These are phyloP conservation scores for Sanguinoderma infundibulare DNA, from an alignment of 1,284 basidiomycete genomes.

Conservation along the genomic window DNA sequence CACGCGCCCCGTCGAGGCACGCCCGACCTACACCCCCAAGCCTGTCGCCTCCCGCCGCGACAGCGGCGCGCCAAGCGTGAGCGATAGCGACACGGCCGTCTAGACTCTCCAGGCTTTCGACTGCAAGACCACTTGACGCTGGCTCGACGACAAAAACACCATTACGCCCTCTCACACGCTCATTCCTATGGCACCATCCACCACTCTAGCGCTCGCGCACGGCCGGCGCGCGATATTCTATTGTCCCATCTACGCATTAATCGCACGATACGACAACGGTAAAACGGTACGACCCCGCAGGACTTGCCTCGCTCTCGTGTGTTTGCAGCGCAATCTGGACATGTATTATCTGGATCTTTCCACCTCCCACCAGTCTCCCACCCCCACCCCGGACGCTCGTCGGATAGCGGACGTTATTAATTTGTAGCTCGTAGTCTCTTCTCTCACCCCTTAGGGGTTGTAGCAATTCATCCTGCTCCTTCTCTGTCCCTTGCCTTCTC, in stretches of 20 bases:
- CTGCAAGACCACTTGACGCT: background rate
- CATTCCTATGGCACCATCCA: background rate
- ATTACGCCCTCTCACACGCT: background rate
- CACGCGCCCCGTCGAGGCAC: conserved; percentile 58
- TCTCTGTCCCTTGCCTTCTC: no score
- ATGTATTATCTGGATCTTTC: conserved; percentile 14
- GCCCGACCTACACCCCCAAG: conserved; percentile 53
- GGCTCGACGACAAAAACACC: background rate
- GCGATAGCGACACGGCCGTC: conserved; percentile 19
- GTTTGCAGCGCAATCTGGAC: conserved; percentile 7
- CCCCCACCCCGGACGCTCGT: no score
- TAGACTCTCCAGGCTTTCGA: conserved; percentile 4
- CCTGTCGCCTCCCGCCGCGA: conserved; percentile 14
- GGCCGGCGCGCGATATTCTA: conserved; percentile 2
- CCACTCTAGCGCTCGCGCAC: background rate
- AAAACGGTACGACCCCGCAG: conserved; percentile 18
- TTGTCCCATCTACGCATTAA: background rate
- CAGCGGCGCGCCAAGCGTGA: conserved; percentile 14
- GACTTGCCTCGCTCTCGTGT: conserved; percentile 14
- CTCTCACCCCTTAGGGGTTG: background rate
- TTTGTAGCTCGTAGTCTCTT: conserved; percentile 23
- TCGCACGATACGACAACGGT: conserved; percentile 16
- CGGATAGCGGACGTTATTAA: conserved; percentile 4
- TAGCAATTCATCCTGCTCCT: background rate
- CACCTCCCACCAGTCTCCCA: no score